Base-by-base conservation (phyloP, 176 grass and related monocot genomes). In the Rhynchospora breviuscula region DNA sequence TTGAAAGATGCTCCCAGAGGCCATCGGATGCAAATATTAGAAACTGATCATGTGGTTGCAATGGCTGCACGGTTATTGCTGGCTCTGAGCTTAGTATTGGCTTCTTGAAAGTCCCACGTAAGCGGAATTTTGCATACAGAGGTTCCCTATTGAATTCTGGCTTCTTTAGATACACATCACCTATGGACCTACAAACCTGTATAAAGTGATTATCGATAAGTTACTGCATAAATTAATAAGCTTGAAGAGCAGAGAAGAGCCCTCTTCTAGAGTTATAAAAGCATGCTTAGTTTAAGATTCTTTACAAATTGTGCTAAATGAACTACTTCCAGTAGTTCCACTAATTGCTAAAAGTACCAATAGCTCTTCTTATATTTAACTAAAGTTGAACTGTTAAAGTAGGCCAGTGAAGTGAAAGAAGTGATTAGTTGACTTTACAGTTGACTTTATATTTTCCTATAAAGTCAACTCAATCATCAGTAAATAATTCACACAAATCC, bases 21-120 rank as follows among this genome's bases (percentile, higher is more conserved):
- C 94, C 94, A 87, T 97, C 94, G 76, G 94, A 94, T 23, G 94
- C 94, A 92, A 94, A 97, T 86, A 97, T 94, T 56, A 97, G 63
- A 86, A 97, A 92, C 10, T 88, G 90, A 86, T 97, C 94, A n/a
- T 94, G 90, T 18, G 92, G 81, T 9, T 97, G 86, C 81, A 97
- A 78, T 33, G 85, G 85, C 31, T 91, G 94, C 71, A 89, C 88
- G 18, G 48, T 72, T 40, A 97, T 92, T 33, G 94, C 89, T 67
- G 94, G 94, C 86, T 97, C 94, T 53, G 90, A 87, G 87, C 92
- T 92, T 66, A 97, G 71, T 83, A 94, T 94, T 1, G 92, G 94
- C 51, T 92, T 97, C 54, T 83, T 74, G 83, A 97, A 97, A 51
- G 94, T 88, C 82, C 91, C 90, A 19, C 94, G 88, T 4, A 97